phyloP scores from a whole-genome alignment of 345 rosid genomes.

The Hevea brasiliensis region DNA sequence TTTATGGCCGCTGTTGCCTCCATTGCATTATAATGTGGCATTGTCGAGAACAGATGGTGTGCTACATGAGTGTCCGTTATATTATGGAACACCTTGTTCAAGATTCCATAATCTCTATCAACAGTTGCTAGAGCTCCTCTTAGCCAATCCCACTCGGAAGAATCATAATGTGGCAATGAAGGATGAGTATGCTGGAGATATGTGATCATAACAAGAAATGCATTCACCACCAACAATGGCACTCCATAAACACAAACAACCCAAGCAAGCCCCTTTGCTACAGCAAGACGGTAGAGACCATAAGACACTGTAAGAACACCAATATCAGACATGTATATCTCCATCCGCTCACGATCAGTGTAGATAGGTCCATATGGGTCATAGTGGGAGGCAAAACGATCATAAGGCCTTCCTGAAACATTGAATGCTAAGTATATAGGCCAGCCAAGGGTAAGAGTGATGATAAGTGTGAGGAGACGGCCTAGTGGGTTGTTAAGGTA shows the following conservation, averaged over 20 bases:
- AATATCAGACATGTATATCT: conserved; percentile 27
- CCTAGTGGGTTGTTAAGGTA: conserved; percentile 37
- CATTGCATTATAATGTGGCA: conserved; percentile 42
- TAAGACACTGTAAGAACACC: conserved; percentile 21
- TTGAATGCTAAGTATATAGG: conserved; percentile 34
- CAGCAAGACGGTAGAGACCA: conserved; percentile 24
- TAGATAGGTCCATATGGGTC: conserved; percentile 32
- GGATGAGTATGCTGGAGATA: conserved; percentile 36
- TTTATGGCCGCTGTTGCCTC: conserved; percentile 30
- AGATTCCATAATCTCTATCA: conserved; percentile 35
- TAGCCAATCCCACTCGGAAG: conserved; percentile 38
- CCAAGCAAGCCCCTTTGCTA: conserved; percentile 26
- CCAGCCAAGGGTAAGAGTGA: conserved; percentile 34
- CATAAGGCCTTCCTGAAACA: conserved; percentile 34
- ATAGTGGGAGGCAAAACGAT: conserved; percentile 35
- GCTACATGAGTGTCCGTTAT: conserved; percentile 40
- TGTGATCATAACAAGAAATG: conserved; percentile 31
- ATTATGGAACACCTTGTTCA: conserved; percentile 39
- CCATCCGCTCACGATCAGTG: conserved; percentile 20
- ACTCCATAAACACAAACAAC: conserved; percentile 26
- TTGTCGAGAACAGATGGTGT: conserved; percentile 34
- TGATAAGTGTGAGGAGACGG: conserved; percentile 14
- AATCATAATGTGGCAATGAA: conserved; percentile 32
- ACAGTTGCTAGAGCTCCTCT: conserved; percentile 38
- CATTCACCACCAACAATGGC: conserved; percentile 30